Conservation (phyloP, 345 rosid genomes). For the Melaleuca quinquenervia region DNA sequence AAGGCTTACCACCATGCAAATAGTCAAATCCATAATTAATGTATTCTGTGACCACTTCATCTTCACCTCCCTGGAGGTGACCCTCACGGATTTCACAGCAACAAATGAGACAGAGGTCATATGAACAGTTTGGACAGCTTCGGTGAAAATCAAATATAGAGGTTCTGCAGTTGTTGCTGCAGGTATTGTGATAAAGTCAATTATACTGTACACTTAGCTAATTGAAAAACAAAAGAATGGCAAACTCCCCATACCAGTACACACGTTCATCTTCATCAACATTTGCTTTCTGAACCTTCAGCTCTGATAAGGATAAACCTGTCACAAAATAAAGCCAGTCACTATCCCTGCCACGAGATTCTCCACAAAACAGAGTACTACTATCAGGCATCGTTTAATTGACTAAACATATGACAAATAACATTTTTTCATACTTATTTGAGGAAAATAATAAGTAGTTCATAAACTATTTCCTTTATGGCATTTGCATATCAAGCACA, state of each 20-base stretch:
- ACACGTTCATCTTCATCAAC: conserved; percentile 22
- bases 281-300: conserved; percentile 7
- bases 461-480: not conserved
- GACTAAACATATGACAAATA: not conserved
- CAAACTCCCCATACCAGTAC: conserved; percentile 29
- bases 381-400: not conserved
- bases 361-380: not conserved
- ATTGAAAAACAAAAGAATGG: not conserved
- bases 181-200: not conserved
- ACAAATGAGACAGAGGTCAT: conserved; percentile 52
- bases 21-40: conserved; percentile 10
- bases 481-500: not conserved
- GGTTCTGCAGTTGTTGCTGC: conserved; percentile 54
- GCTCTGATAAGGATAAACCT: conserved; percentile 3
- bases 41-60: conserved; percentile 15
- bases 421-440: not conserved
- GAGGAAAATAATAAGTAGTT: not conserved
- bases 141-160: conserved; percentile 46
- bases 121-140: conserved; percentile 34
- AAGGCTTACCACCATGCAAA: conserved; percentile 26
- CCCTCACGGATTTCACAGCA: conserved; percentile 49
- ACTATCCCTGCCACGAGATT: not conserved
- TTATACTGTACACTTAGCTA: not conserved
- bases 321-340: not conserved
- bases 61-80: conserved; percentile 17